Evolutionary conservation across 805 yeast genomes (phyloP).

Genomic region (Candida coquimbonensis): DNA sequence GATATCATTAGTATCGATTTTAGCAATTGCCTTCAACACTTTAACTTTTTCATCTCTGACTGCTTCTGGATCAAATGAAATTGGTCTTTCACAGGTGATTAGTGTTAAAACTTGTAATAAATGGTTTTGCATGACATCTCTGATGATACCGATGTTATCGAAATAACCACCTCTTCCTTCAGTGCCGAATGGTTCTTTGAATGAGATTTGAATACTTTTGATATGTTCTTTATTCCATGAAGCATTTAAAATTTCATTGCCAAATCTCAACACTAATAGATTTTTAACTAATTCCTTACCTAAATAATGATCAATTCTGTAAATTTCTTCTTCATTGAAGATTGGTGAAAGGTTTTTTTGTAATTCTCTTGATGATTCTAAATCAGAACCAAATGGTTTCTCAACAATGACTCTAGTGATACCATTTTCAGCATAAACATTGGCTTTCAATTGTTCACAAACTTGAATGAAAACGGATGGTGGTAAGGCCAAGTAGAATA

Average conservation of each 20-base stretch:
- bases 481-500: conserved; percentile 91
- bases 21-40: conserved; percentile 74
- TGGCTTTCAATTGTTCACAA: conserved; percentile 61
- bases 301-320: conserved; percentile 93
- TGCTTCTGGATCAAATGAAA: conserved; percentile 84
- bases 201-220: conserved; percentile 76
- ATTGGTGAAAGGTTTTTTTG: conserved; percentile 76
- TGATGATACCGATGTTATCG: conserved; percentile 87
- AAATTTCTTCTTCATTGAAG: conserved; percentile 85
- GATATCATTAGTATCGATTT: conserved; percentile 57
- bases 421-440: conserved; percentile 64
- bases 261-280: conserved; percentile 81
- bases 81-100: conserved; percentile 93
- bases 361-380: conserved; percentile 67
- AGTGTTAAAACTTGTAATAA: conserved; percentile 86
- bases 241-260: conserved; percentile 81
- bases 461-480: conserved; percentile 86
- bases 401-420: conserved; percentile 81
- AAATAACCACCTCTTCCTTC: conserved; percentile 99
- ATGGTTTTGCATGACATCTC: conserved; percentile 99
- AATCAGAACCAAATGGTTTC: conserved; percentile 95
- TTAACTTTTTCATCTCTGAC: conserved; percentile 95
- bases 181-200: conserved; percentile 98
- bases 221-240: conserved; percentile 82
- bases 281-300: conserved; percentile 99